phyloP scores from a whole-genome alignment of 2,329 filamentous ascomycete genomes.

The Penicillium oxalicum region DNA sequence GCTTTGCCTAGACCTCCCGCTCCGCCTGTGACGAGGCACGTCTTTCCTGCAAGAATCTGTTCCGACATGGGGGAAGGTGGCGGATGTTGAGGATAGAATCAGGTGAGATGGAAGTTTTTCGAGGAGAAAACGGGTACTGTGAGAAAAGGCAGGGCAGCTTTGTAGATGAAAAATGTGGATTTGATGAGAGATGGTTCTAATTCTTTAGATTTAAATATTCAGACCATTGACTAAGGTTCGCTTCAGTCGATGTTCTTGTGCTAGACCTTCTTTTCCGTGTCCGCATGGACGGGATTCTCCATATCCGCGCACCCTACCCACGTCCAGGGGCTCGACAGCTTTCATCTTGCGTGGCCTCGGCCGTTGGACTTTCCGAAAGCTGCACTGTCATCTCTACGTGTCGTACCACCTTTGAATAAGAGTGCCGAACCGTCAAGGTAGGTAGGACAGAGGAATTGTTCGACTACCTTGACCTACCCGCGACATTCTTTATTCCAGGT shows the following conservation, averaged over 20 bases:
- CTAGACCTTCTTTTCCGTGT: neutral
- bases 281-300: conserved; percentile 5
- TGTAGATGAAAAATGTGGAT: too few species aligned
- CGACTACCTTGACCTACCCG: too few species aligned
- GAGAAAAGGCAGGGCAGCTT: neutral
- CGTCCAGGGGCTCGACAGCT: neutral
- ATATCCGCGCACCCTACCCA: conserved; percentile 7
- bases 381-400: neutral
- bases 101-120: neutral
- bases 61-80: conserved; percentile 10
- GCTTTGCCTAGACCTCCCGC: conserved; percentile 35
- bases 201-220: too few species aligned
- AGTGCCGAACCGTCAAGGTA: too few species aligned
- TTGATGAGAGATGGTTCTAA: too few species aligned
- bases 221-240: too few species aligned
- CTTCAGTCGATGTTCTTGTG: too few species aligned
- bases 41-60: conserved; percentile 21
- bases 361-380: conserved; percentile 4
- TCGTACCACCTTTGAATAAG: conserved; percentile 4
- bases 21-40: conserved; percentile 32
- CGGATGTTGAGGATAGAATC: neutral
- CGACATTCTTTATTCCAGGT: too few species aligned
- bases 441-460: too few species aligned
- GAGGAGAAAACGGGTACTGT: neutral
- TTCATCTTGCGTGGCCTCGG: conserved; percentile 2